Conservation (phyloP, 257 asterid genomes). For the Jacaranda mimosifolia region DNA sequence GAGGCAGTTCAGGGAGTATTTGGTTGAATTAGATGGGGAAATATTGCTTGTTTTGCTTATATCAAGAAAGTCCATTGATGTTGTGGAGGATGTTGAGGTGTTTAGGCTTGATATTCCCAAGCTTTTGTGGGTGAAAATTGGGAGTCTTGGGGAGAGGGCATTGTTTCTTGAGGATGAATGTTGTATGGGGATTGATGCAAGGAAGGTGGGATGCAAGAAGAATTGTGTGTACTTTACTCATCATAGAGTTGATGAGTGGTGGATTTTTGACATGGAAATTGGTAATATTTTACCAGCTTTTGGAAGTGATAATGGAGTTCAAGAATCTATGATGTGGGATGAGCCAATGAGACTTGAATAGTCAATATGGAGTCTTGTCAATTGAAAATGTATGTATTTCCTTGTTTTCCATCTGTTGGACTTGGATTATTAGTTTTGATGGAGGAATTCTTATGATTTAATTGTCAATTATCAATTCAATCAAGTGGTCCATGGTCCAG, state of each 20-base stretch:
- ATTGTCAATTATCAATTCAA: too few relatives aligned
- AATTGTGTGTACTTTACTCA: conserved; percentile 29
- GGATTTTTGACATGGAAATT: conserved; percentile 31
- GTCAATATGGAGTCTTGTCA: too few relatives aligned
- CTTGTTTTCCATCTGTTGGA: too few relatives aligned
- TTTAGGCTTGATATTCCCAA: conserved; percentile 24
- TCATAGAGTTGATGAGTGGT: conserved; percentile 21
- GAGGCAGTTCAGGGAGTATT: conserved; percentile 39
- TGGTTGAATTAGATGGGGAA: conserved; percentile 45
- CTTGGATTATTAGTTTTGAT: too few relatives aligned
- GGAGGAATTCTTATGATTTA: too few relatives aligned
- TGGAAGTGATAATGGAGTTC: background rate
- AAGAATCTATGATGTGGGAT: conserved; percentile 2
- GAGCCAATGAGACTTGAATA: background rate
- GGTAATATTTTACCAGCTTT: background rate
- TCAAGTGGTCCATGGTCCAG: too few relatives aligned
- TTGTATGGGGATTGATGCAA: conserved; percentile 28
- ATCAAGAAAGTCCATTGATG: background rate
- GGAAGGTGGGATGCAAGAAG: conserved; percentile 25
- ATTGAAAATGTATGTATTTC: too few relatives aligned
- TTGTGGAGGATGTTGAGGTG: conserved; percentile 49
- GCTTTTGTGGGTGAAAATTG: conserved; percentile 25
- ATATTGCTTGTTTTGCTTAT: conserved; percentile 41
- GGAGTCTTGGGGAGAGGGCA: conserved; percentile 12
- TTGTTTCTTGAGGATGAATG: conserved; percentile 36